phyloP scores from a whole-genome alignment of 441 rosid species.

The Codiaeum variegatum region DNA sequence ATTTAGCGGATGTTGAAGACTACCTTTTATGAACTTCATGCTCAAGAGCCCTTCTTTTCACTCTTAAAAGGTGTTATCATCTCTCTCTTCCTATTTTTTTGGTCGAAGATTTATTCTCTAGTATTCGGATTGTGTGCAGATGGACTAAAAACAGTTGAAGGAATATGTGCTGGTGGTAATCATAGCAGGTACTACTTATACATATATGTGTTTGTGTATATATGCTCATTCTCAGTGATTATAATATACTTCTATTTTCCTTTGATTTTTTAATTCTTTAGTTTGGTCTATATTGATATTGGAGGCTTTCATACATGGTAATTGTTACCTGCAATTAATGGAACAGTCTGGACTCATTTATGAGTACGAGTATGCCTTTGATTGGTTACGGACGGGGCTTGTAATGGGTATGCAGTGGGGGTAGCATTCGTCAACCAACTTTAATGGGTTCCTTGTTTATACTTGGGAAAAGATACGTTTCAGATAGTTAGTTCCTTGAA shows the following conservation, averaged over 20 bases:
- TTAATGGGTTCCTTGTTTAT: neutral
- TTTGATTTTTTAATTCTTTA: neutral
- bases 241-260: neutral
- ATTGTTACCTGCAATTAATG: neutral
- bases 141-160: conserved; percentile 61
- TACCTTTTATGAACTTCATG: conserved; percentile 44
- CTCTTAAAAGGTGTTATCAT: conserved; percentile 42
- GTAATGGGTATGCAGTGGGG: too few species aligned
- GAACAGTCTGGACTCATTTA: neutral
- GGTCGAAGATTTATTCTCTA: neutral
- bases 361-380: neutral
- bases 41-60: conserved; percentile 58
- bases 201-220: neutral
- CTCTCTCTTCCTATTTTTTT: neutral
- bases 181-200: conserved; percentile 39
- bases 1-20: conserved; percentile 35
- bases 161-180: conserved; percentile 53
- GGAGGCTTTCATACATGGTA: neutral
- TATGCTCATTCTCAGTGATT: neutral
- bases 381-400: neutral
- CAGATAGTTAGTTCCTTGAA: neutral
- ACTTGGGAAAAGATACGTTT: neutral
- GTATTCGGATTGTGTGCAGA: conserved; percentile 35
- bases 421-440: neutral
- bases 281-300: neutral